phyloP scores from a whole-genome alignment of 495 filamentous ascomycete genomes.

The Lindgomyces ingoldianus region DNA sequence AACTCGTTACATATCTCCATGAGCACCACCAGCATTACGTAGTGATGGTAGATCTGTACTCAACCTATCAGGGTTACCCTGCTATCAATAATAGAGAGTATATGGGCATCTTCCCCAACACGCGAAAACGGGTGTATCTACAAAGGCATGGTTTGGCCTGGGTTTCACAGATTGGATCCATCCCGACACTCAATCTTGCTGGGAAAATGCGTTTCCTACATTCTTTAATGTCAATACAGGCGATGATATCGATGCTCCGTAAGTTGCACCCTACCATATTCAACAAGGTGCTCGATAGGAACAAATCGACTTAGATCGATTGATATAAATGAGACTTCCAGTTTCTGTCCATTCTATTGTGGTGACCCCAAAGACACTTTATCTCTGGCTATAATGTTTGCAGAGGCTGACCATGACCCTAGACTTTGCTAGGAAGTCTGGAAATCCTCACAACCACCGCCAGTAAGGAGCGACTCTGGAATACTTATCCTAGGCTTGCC shows the following conservation, averaged over 20 bases:
- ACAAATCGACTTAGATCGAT: too few relatives aligned
- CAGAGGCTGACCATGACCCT: background rate
- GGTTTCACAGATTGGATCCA: constrained; percentile 75
- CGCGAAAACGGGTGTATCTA: constrained; percentile 52
- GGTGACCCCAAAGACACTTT: constrained; percentile 49
- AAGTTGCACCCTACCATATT: background rate
- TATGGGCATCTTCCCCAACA: constrained; percentile 39
- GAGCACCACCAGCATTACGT: constrained; percentile 73
- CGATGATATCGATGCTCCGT: constrained; percentile 66
- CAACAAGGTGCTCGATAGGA: too few relatives aligned
- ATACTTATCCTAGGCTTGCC: constrained; percentile 70
- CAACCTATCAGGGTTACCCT: constrained; percentile 61
- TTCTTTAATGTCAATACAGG: constrained; percentile 69
- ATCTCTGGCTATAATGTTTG: background rate
- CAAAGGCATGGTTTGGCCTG: constrained; percentile 29
- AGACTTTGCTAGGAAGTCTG: constrained; percentile 33
- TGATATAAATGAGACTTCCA: constrained; percentile 47
- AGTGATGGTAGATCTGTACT: constrained; percentile 36
- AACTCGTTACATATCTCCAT: constrained; percentile 74
- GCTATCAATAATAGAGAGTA: constrained; percentile 58
- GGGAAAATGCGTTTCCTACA: constrained; percentile 66
- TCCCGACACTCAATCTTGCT: constrained; percentile 64
- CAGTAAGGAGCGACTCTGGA: constrained; percentile 54
- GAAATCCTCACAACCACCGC: constrained; percentile 18
- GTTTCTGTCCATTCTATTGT: constrained; percentile 66